Evolutionary conservation across 2,329 filamentous ascomycete species (phyloP).

Genomic region (Epichloe amarillans): DNA sequence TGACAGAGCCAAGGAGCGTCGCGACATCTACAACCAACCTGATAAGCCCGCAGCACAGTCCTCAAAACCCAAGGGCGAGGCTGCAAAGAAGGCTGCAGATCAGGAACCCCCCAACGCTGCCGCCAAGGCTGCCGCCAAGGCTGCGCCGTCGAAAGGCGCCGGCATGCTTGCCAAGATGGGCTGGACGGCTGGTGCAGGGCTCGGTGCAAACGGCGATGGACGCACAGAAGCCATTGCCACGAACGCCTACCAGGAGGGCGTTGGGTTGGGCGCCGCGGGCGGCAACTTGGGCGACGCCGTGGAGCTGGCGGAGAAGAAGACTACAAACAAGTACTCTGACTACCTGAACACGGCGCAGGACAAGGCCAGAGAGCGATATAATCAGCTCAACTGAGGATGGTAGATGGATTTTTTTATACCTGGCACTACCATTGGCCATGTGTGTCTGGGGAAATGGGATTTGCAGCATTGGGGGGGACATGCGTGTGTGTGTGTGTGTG

Average conservation of each 20-base stretch:
- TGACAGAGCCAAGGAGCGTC: slow-evolving; percentile 55
- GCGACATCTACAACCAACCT: slow-evolving; percentile 48
- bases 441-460: no score
- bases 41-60: slow-evolving; percentile 31
- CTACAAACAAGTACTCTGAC: slow-evolving; percentile 43
- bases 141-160: slow-evolving; percentile 46
- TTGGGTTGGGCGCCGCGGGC: slow-evolving; percentile 56
- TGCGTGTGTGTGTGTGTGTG: no score
- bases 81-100: slow-evolving; percentile 5
- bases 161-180: slow-evolving; percentile 61
- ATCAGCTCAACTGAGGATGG: slow-evolving; percentile 28
- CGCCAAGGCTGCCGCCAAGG: slow-evolving; percentile 11
- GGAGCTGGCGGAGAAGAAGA: slow-evolving; percentile 48
- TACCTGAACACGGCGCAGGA: slow-evolving; percentile 54
- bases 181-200: slow-evolving; percentile 50
- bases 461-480: no score
- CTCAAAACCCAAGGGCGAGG: slow-evolving; percentile 24
- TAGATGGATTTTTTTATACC: no score
- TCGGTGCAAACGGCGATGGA: slow-evolving; percentile 50
- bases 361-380: slow-evolving; percentile 52
- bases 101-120: slow-evolving; percentile 11
- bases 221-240: slow-evolving; percentile 51
- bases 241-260: slow-evolving; percentile 52
- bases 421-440: no score
- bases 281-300: slow-evolving; percentile 56